Percentiles rank a stretch among this genome's conserved stretches.
phyloP scores from a whole-genome alignment of 345 rosid genomes.

The Corchorus capsularis region DNA sequence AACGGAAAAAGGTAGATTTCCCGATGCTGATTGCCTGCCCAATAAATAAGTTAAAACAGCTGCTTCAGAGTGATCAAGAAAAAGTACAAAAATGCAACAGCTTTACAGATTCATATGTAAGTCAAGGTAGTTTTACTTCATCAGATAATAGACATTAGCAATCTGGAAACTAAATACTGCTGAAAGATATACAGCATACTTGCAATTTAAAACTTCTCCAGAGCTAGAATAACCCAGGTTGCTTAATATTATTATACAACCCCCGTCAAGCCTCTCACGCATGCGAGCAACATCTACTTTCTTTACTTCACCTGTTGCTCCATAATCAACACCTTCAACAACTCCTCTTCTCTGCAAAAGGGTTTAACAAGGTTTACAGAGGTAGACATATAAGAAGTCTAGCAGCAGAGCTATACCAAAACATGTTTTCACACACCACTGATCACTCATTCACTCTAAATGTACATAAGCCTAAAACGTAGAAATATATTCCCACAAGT shows the following conservation, averaged over 20 bases:
- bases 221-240: constrained; percentile 94
- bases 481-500: background rate
- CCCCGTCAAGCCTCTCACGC: constrained; percentile 85
- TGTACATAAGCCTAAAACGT: background rate
- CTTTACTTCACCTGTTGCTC: constrained; percentile 96
- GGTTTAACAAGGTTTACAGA: constrained; percentile 18
- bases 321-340: constrained; percentile 90
- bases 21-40: background rate
- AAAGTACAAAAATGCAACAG: background rate
- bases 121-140: constrained; percentile 6
- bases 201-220: constrained; percentile 98
- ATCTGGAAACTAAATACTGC: constrained; percentile 16
- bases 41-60: background rate
- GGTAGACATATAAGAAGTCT: constrained; percentile 4
- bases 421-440: background rate
- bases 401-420: constrained; percentile 10
- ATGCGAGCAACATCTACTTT: constrained; percentile 83
- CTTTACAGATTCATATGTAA: too few species aligned
- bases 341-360: constrained; percentile 85
- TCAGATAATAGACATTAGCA: background rate
- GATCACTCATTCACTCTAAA: background rate
- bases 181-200: constrained; percentile 54
- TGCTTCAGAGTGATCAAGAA: background rate
- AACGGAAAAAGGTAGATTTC: background rate
- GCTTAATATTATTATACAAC: constrained; percentile 78